phyloP scores from a whole-genome alignment of 352 stramenopile genomes.

The Phytophthora megakarya region DNA sequence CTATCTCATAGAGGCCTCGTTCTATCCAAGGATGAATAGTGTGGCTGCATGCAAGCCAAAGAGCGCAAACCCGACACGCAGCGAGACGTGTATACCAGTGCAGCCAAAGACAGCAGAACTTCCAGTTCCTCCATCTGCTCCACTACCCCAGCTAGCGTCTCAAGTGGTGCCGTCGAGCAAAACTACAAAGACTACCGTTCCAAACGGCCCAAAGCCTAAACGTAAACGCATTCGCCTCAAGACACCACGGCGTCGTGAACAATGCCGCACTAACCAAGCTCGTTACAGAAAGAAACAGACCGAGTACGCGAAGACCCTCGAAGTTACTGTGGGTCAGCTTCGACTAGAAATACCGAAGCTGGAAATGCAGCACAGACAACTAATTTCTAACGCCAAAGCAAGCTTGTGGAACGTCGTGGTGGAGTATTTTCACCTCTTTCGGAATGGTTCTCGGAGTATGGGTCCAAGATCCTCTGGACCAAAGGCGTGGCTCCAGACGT shows the following conservation, averaged over 20 bases:
- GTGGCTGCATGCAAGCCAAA: neutral
- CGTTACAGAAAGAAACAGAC: slow-evolving; percentile 50
- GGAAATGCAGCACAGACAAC: slow-evolving; percentile 22
- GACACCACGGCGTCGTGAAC: slow-evolving; percentile 46
- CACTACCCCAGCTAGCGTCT: neutral
- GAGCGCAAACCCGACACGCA: neutral
- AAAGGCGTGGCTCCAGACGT: slow-evolving; percentile 25
- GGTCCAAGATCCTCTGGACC: slow-evolving; percentile 2
- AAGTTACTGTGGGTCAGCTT: slow-evolving; percentile 28
- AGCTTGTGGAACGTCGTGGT: slow-evolving; percentile 14
- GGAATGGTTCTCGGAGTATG: neutral
- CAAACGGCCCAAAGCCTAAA: slow-evolving; percentile 12
- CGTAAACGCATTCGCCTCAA: slow-evolving; percentile 50
- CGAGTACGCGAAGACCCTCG: slow-evolving; percentile 15
- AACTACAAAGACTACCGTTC: neutral
- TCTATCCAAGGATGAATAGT: slow-evolving; percentile 2
- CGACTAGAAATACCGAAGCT: slow-evolving; percentile 27
- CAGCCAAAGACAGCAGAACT: too few species aligned
- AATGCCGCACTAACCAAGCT: slow-evolving; percentile 54
- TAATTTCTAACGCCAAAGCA: slow-evolving; percentile 5
- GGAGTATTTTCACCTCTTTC: slow-evolving; percentile 39
- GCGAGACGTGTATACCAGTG: neutral
- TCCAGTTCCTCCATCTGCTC: too few species aligned
- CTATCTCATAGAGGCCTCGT: slow-evolving; percentile 8
- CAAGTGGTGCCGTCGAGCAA: slow-evolving; percentile 5